A percentile compares a stretch with the other conserved stretches of the same genome.
These are phyloP conservation scores for Hyphopichia fennica DNA, from an alignment of 1,139 yeast species.

Conservation along the genomic window DNA sequence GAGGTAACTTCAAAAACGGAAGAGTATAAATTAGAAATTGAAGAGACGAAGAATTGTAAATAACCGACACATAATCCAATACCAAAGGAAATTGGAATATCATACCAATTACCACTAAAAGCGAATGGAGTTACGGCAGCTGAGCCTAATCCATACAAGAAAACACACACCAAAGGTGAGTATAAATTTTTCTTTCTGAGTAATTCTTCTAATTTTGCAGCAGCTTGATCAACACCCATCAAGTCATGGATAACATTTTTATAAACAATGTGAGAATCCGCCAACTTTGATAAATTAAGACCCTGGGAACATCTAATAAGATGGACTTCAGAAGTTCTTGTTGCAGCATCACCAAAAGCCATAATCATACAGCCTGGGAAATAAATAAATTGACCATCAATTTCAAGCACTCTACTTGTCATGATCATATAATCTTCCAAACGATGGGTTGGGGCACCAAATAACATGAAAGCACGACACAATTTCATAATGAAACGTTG, in stretches of 20 bases:
- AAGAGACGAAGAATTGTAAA: constrained; percentile 77
- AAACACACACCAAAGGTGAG: constrained; percentile 75
- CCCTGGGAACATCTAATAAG: constrained; percentile 86
- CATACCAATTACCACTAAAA: constrained; percentile 88
- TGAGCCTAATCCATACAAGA: constrained; percentile 78
- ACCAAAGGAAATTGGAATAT: constrained; percentile 78
- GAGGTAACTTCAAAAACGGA: constrained; percentile 92
- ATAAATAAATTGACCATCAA: constrained; percentile 88
- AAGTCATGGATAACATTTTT: constrained; percentile 87
- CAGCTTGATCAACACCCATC: constrained; percentile 85
- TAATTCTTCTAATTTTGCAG: constrained; percentile 64
- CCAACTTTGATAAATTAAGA: constrained; percentile 73
- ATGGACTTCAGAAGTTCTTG: constrained; percentile 93
- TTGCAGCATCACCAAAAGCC: constrained; percentile 88
- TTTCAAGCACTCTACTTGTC: constrained; percentile 87
- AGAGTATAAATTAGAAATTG: constrained; percentile 77
- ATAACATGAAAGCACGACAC: constrained; percentile 87
- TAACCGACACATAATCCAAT: constrained; percentile 83
- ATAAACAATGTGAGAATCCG: constrained; percentile 79
- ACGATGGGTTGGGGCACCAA: constrained; percentile 94
- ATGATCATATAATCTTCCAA: constrained; percentile 87
- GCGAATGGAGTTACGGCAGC: constrained; percentile 86
- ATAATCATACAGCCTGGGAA: constrained; percentile 94
- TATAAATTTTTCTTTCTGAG: constrained; percentile 62
- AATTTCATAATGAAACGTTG: constrained; percentile 80